Evolutionary conservation across 495 filamentous ascomycete genomes (phyloP).

Genomic region (Astrocystis sublimbata): DNA sequence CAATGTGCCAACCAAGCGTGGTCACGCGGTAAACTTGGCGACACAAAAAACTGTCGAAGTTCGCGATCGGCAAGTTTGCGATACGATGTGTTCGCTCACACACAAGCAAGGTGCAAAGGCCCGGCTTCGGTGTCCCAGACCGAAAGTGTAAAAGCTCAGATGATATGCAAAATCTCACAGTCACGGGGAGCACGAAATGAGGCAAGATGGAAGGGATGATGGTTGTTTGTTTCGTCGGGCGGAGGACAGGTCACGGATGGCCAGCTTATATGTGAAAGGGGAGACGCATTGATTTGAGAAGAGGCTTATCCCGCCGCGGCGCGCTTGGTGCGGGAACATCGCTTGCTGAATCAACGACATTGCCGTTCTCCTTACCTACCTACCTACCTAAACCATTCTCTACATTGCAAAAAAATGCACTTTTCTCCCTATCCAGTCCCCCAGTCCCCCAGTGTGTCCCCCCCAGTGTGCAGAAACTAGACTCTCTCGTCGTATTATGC

Average conservation of each 20-base stretch:
- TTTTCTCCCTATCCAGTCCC: conserved; percentile 3
- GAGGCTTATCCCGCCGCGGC: neutral
- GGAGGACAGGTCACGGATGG: neutral
- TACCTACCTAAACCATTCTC: too few relatives aligned
- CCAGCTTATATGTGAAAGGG: conserved; percentile 15
- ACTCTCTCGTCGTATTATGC: conserved; percentile 1
- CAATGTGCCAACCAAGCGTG: neutral
- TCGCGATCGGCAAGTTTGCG: conserved; percentile 11
- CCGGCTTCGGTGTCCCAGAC: neutral
- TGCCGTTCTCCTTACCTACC: too few relatives aligned
- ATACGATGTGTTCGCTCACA: neutral
- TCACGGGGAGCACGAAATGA: neutral
- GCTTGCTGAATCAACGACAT: conserved; percentile 1
- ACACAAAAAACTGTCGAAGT: neutral
- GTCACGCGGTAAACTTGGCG: neutral
- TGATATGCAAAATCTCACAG: neutral
- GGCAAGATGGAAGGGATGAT: neutral
- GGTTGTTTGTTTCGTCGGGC: neutral
- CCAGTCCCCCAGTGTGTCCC: too few relatives aligned
- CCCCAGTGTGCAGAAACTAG: too few relatives aligned
- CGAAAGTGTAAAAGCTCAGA: neutral
- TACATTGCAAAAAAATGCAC: neutral
- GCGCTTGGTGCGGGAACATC: conserved; percentile 9
- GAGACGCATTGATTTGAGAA: neutral
- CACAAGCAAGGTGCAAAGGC: neutral